Base-by-base conservation (phyloP, 2,329 filamentous ascomycete species). In the Tolypocladium pustulatum region DNA sequence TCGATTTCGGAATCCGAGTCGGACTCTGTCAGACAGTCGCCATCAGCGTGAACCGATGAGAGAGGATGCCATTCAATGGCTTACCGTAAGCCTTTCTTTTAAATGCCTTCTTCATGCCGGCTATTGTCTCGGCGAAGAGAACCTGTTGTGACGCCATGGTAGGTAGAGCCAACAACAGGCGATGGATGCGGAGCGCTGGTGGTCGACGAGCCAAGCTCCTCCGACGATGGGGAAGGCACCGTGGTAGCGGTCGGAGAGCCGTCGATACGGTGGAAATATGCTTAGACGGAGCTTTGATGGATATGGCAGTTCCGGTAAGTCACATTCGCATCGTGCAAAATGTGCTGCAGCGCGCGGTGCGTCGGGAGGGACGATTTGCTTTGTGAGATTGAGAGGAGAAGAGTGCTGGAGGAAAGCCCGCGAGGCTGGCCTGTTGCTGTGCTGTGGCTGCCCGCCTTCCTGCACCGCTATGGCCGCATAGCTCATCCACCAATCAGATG, bases 1-100 rank as follows among this genome's bases (percentile, higher is more conserved):
- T 86, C 81, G 65, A 91, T 85, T 58, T 84, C 82, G 61, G 86
- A 85, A 71, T 93, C 90, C 60, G 88, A 90, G 70, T 92, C 89
- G 65, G 86, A 90, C 62, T 90, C 89, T 91, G 73, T 43, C 40
- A 59, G 57, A 53, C 58, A 64, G 61, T 43, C 54, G 58, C 43
- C 54, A 67, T 67, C 61, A 68, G 64, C 59, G 32, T n/a, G 8
- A 34, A 57, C 36, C n/a, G 55, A 54, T 60, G 5, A 49, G 22
- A 57, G 36, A 58, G 53, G 43, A 49, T 32, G 56, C 57, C 57
- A 52, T 57, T 58, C n/a, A 8, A 55, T 49, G 46, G 54, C 65
- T 55, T 72, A 86, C 84, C 84, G 59, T 85, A 85, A 63, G 81
- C 77, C 71, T 81, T 84, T 62, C 84, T 75, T 69, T 86, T 87